Evolutionary conservation across 164 flowering plant species (phyloP), one percentile per base, ranked within the genome.

Genomic region (Chloranthus sessilifolius): DNA sequence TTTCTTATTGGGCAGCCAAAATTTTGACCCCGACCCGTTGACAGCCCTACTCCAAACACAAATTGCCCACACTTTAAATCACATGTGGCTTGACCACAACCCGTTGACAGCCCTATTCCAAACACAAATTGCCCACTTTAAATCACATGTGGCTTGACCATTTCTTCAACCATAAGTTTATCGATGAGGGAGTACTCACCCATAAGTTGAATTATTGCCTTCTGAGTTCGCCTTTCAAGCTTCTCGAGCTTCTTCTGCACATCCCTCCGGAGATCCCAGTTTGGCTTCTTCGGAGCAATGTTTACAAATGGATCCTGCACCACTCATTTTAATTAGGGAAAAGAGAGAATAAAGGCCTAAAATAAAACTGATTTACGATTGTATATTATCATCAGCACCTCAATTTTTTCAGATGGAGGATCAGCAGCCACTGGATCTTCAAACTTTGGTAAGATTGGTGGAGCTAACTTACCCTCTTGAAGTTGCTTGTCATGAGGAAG

Each of bases 261-360:
- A 61, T 83, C 99, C 62, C 95, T 79, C 17, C 91, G 64, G 7
- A 92, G 79, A 60, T 92, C 97, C 97, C 97, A 94, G 60, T 94
- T 94, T 37, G 95, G 96, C 60, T 94, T 94, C 76, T 94, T 94
- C 9, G 99, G 97, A 47, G 95, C 96, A 66, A 94, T 89, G 58
- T 89, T 89, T 19, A 94, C 68, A 67, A 89, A 84, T 7, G 97
- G 97, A 51, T 94, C 97, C 97, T 89, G 74, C 40, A 65, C 16
- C n/a, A 50, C 8, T 30, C 24, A 26, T 25, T 26, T 41, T 39
- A 43, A 21, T 53, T 39, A 6, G 59, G 23, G 26, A 35, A 16
- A 16, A 28, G 25, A 23, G 23, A 22, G n/a, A n/a, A n/a, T n/a
- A n/a, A n/a, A n/a, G n/a, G n/a, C n/a, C n/a, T n/a, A n/a, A n/a